These are phyloP conservation scores for Dioscorea zingiberensis DNA, from an alignment of 106 monocot species.

Conservation along the genomic window DNA sequence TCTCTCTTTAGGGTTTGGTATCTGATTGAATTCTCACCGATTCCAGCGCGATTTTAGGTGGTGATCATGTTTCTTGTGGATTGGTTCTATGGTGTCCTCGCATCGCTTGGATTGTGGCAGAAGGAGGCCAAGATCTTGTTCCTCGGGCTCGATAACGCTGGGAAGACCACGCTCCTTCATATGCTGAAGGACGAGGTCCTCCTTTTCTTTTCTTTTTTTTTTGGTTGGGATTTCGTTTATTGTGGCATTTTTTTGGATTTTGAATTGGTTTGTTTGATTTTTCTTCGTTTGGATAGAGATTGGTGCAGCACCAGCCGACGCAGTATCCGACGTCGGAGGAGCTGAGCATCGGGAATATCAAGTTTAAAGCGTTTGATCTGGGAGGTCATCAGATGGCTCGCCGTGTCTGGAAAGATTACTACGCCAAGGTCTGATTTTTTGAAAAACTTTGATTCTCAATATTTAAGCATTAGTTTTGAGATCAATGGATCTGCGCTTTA, in stretches of 20 bases:
- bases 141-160: slow-evolving; percentile 37
- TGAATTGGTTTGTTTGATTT: not conserved
- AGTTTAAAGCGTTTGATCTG: slow-evolving; percentile 13
- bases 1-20: too few species aligned
- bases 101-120: slow-evolving; percentile 50
- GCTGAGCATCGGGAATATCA: slow-evolving; percentile 12
- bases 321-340: slow-evolving; percentile 15
- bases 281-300: slow-evolving; percentile 4
- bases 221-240: too few species aligned
- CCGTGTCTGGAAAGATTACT: slow-evolving; percentile 16
- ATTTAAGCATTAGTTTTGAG: not conserved
- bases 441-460: too few species aligned
- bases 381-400: slow-evolving; percentile 16
- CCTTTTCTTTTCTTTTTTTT: not conserved
- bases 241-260: too few species aligned
- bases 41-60: too few species aligned
- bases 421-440: slow-evolving; percentile 6
- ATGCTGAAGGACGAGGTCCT: slow-evolving; percentile 42
- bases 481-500: too few species aligned
- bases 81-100: slow-evolving; percentile 66
- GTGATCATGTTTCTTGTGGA: slow-evolving; percentile 44
- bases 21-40: too few species aligned
- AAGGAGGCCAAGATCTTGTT: slow-evolving; percentile 59
- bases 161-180: slow-evolving; percentile 38
- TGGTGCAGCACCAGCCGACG: slow-evolving; percentile 16